Percentiles rank a stretch among this genome's conserved stretches.
phyloP scores from a whole-genome alignment of 108 stramenopile genomes.

The Mayamaea pseudoterrestris region DNA sequence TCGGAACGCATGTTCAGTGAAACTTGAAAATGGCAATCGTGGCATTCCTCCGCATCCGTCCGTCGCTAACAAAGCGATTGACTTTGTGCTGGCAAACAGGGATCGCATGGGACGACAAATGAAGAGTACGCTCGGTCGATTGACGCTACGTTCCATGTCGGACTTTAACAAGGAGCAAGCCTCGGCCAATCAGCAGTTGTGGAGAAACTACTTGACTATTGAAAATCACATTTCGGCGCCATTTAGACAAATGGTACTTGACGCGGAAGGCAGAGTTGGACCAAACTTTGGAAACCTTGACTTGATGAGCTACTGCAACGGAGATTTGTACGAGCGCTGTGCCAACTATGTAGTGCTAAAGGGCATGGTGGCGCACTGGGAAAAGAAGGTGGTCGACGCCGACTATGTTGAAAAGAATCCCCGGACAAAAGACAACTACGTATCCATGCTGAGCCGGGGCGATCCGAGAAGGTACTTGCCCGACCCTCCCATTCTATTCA shows the following conservation, averaged over 20 bases:
- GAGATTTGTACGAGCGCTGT: constrained; percentile 62
- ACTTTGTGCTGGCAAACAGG: constrained; percentile 73
- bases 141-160: constrained; percentile 42
- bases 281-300: constrained; percentile 81
- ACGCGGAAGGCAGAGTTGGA: constrained; percentile 60
- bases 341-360: constrained; percentile 74
- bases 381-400: constrained; percentile 76
- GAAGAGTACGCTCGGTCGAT: constrained; percentile 45
- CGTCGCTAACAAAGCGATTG: constrained; percentile 49
- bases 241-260: constrained; percentile 73
- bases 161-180: constrained; percentile 39
- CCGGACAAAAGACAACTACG: constrained; percentile 30
- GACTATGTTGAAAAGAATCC: constrained; percentile 38
- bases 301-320: constrained; percentile 33
- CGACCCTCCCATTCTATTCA: constrained; percentile 63
- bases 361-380: constrained; percentile 81
- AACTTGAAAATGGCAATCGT: constrained; percentile 17
- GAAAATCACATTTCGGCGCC: constrained; percentile 80
- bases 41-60: constrained; percentile 51
- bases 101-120: constrained; percentile 49
- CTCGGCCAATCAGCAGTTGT: constrained; percentile 28
- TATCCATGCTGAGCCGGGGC: constrained; percentile 31
- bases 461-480: constrained; percentile 72
- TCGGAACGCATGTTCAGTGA: constrained; percentile 41
- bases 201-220: constrained; percentile 51